Base-by-base conservation (phyloP, 495 filamentous ascomycete species). In the Daldinia decipiens region DNA sequence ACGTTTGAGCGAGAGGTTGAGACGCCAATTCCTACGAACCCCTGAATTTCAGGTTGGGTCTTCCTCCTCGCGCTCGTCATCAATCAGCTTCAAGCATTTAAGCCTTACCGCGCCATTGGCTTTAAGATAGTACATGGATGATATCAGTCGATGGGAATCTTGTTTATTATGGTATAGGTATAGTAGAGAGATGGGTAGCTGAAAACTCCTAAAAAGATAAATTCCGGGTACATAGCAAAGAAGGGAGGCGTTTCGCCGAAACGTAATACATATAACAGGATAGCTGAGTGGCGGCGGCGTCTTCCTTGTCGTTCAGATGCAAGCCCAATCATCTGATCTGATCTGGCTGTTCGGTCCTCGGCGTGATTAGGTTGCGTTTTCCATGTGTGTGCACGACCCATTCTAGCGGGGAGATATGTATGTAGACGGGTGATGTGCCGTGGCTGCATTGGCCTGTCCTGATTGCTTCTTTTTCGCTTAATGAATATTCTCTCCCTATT, bases 391-490 rank as follows among this genome's bases (percentile, higher is more conserved):
- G 21, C n/a, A 50, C 13, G 32, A 47, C 29, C 31, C 29, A 7
- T 24, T 11, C 26, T 19, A 7, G 40, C 27, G 29, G 62, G 62
- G 19, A 38, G 21, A 24, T 24, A 2, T 24, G 53, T 11, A 24
- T 4, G n/a, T 51, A 36, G 36, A 65, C 55, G 65, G 69, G 38
- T 67, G 70, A 72, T 67, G 63, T 72, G 70, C 70, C 65, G 70
- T 65, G 55, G 59, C 64, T 72, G 69, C 64, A 68, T 72, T 29
- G 58, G 40, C 47, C 38, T 31, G 52, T 65, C 29, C 40, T 54
- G 36, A n/a, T 60, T 65, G 19, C 26, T 40, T 69, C 43, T 62
- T 39, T 69, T 56, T 55, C 38, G 38, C 27, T 39, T 54, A 38
- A 31, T 31, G 26, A 31, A 31, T 53, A 24, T 17, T 31, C 50